Percentiles rank a stretch among this genome's conserved stretches.
These are phyloP conservation scores for Colletotrichum tofieldiae DNA, from an alignment of 2,329 filamentous ascomycete species.

Conservation along the genomic window DNA sequence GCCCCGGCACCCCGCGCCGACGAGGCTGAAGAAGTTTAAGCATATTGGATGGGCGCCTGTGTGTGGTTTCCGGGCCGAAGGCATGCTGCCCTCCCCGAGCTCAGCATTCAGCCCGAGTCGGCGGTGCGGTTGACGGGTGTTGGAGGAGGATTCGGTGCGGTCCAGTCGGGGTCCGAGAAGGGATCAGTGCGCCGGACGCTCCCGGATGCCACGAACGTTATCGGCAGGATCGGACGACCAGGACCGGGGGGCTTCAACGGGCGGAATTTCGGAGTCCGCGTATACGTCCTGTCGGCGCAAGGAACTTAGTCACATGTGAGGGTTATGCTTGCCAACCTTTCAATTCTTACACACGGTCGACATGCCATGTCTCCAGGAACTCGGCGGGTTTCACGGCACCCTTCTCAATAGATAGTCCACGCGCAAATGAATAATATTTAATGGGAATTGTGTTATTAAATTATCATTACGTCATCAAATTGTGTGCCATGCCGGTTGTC, in stretches of 20 bases:
- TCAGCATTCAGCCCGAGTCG: neutral
- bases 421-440: constrained; percentile 1
- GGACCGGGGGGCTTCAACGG: neutral
- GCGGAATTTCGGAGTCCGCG: constrained; percentile 9
- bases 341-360: too few relatives aligned
- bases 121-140: neutral
- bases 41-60: too few relatives aligned
- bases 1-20: neutral
- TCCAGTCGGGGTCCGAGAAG: neutral
- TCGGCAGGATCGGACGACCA: constrained; percentile 1
- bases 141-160: neutral
- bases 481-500: neutral
- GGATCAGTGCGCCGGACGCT: constrained; percentile 14
- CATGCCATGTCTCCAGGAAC: neutral
- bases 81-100: neutral
- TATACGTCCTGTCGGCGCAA: neutral
- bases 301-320: neutral
- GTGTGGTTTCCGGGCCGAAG: neutral
- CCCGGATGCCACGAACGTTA: neutral
- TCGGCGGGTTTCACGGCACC: too few relatives aligned
- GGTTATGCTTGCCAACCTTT: neutral
- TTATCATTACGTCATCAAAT: constrained; percentile 8
- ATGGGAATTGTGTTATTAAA: neutral
- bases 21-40: neutral
- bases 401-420: neutral